Conservation (phyloP, 176 grass and related monocot species). For the Carex myosuroides region DNA sequence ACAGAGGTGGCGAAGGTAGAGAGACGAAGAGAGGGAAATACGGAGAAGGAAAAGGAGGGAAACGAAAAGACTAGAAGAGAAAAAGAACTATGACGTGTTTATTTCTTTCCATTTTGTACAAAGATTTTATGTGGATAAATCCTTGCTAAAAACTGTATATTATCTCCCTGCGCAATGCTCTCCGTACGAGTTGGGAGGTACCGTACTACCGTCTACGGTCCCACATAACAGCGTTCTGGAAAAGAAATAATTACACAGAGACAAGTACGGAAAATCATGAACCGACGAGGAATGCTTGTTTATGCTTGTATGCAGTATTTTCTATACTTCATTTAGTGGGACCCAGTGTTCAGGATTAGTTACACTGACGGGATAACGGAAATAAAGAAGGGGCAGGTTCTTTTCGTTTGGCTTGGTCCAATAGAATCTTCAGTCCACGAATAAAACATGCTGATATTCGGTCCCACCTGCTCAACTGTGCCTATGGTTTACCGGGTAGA, state of each 20-base stretch:
- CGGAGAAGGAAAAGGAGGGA: background rate
- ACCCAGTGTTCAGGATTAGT: background rate
- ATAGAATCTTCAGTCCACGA: background rate
- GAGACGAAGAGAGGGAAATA: background rate
- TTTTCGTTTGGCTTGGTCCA: background rate
- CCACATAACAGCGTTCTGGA: background rate
- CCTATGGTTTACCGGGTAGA: background rate
- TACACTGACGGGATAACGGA: background rate
- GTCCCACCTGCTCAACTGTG: background rate
- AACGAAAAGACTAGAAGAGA: background rate
- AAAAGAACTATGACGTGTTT: background rate
- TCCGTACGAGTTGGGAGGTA: background rate
- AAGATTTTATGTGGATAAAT: background rate
- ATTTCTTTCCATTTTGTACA: background rate
- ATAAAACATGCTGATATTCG: background rate
- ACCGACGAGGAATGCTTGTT: background rate
- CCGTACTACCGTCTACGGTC: too few species aligned
- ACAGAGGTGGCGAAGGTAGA: background rate
- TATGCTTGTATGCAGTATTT: background rate
- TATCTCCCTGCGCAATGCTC: background rate
- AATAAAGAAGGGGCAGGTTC: background rate
- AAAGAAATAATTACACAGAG: background rate
- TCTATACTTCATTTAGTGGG: background rate
- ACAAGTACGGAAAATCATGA: background rate
- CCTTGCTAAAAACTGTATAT: background rate